These are phyloP conservation scores for Candida tetrigidarum DNA, from an alignment of 1,139 yeast species.

Conservation along the genomic window DNA sequence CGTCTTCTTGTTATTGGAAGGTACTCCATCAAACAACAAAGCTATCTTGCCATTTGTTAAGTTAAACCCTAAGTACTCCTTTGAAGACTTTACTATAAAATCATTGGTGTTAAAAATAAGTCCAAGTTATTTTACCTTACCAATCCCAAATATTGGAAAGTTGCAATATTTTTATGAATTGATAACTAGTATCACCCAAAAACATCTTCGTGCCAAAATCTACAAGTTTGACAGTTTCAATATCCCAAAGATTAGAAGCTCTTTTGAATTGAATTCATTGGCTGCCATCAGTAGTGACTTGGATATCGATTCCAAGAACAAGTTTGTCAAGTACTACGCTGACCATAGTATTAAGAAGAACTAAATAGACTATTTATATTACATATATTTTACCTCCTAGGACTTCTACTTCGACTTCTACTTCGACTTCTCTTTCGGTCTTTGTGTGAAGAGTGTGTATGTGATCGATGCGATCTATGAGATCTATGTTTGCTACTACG, in stretches of 20 bases:
- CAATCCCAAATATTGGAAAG: conserved; percentile 30
- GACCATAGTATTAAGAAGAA: conserved; percentile 20
- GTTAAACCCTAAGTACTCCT: conserved; percentile 20
- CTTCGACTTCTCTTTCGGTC: conserved; percentile 12
- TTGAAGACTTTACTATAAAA: conserved; percentile 36
- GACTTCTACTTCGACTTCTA: conserved; percentile 10
- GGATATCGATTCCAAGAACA: conserved; percentile 30
- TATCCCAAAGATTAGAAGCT: conserved; percentile 20
- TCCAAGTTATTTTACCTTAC: conserved; percentile 38
- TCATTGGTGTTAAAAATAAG: conserved; percentile 47
- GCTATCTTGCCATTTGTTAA: conserved; percentile 53
- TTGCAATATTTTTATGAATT: conserved; percentile 29
- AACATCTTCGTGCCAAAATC: conserved; percentile 29
- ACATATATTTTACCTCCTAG: not conserved
- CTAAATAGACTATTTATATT: conserved; percentile 1
- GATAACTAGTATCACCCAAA: conserved; percentile 26
- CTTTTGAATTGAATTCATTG: conserved; percentile 37
- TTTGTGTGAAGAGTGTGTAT: conserved; percentile 4
- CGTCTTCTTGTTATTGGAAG: conserved; percentile 63
- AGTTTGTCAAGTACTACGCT: conserved; percentile 39
- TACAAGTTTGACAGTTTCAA: conserved; percentile 21
- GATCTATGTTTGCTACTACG: conserved; percentile 14
- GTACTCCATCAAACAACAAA: conserved; percentile 71
- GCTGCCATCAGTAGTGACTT: conserved; percentile 31
- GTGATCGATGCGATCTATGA: conserved; percentile 11